Base-by-base conservation (phyloP, 495 filamentous ascomycete genomes). In the Penicillium roqueforti region DNA sequence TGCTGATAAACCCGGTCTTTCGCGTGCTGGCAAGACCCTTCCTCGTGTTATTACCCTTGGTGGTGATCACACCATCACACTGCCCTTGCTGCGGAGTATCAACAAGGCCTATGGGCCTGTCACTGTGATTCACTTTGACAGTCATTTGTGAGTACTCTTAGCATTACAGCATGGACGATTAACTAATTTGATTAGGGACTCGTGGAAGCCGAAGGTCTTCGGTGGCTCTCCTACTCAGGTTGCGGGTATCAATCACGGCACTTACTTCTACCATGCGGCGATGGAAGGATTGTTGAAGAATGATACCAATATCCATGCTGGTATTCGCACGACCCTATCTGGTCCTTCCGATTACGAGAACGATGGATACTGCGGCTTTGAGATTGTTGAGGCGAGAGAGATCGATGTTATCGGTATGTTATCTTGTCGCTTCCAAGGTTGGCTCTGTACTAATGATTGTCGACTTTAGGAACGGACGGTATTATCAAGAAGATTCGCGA, bases 191-290 rank as follows among this genome's bases (percentile, higher is more conserved):
- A 22, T 16, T 44, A 80, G 78, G 26, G 83, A 86, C 54, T 81
- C 83, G 13, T 86, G 83, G 82, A 76, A 74, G 44, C 83, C 82
- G 9, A 87, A 87, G 57, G 89, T 92, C 36, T 87, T 87, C 58
- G 83, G 83, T 36, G 83, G 83, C 16, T 76, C 83, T 3, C 83
- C 83, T n/a, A 78, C 72, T 48, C 53, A 78, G 20, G 75, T 81
- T 66, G 87, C 90, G 19, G 76, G 80, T 28, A 78, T 95, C 51
- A 95, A 95, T 64, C 91, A 96, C 69, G 91, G 91, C 5, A 93
- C 91, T 3, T 88, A 87, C 68, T 88, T 87, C 71, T 89, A 83
- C 61, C 84, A 86, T 58, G 80, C 82, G 3, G 72, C 84, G 1
- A 74, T 78, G 59, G 80, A 92, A 73, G 89, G 89, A 0, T 76